Evolutionary conservation across 2,329 filamentous ascomycete species (phyloP).

Genomic region (Rhexocercosporidium sp.): DNA sequence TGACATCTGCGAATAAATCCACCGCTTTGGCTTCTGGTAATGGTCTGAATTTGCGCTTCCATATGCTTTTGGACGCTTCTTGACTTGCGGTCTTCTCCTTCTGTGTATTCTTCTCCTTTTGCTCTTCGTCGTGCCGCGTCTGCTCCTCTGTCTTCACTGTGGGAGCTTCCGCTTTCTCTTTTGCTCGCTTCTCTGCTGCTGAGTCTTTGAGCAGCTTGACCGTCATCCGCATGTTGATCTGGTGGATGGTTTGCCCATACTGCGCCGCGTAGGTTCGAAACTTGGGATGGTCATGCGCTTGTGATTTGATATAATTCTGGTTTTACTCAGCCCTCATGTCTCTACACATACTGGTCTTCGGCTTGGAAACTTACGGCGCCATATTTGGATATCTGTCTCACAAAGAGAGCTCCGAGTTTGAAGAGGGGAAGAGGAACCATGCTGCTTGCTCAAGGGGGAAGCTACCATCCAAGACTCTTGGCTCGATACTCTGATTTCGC

Average conservation of each 20-base stretch:
- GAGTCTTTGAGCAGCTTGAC: constrained; percentile 63
- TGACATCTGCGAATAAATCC: constrained; percentile 69
- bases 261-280: constrained; percentile 65
- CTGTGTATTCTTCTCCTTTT: constrained; percentile 45
- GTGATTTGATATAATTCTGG: constrained; percentile 70
- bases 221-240: constrained; percentile 69
- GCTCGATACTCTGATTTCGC: neutral
- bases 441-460: constrained; percentile 14
- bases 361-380: constrained; percentile 59
- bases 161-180: constrained; percentile 65
- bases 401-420: constrained; percentile 68
- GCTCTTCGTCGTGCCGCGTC: constrained; percentile 57
- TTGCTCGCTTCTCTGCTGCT: constrained; percentile 62
- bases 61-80: constrained; percentile 54
- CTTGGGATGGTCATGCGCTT: constrained; percentile 67
- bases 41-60: constrained; percentile 65
- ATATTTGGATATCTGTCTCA: constrained; percentile 72
- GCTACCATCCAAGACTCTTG: constrained; percentile 1
- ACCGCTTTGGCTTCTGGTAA: constrained; percentile 70
- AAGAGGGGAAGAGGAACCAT: constrained; percentile 73
- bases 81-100: constrained; percentile 43
- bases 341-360: no score
- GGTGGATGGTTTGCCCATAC: constrained; percentile 68
- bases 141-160: constrained; percentile 71
- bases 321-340: neutral